These are phyloP conservation scores for Lachnellula willkommii DNA, from an alignment of 2,329 filamentous ascomycete genomes.

Conservation along the genomic window DNA sequence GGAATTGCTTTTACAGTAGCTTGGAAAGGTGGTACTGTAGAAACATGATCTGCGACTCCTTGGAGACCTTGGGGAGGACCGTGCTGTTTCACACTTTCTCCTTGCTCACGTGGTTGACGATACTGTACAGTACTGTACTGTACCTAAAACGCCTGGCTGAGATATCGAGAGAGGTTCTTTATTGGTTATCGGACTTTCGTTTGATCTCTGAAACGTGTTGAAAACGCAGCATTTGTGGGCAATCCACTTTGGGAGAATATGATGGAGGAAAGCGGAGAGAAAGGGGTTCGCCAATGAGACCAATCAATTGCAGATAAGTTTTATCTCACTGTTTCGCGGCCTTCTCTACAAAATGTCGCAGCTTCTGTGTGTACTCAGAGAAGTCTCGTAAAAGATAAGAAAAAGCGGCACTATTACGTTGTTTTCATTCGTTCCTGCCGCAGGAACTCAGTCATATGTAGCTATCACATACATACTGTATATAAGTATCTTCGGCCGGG, in stretches of 20 bases:
- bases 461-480: no score
- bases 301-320: not conserved
- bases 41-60: not conserved
- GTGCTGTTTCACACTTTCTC: not conserved
- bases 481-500: no score
- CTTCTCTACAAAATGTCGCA: no score
- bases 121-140: no score
- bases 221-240: not conserved
- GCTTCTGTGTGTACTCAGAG: no score
- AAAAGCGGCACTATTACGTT: no score
- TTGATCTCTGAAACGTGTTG: not conserved
- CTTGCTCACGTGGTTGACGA: not conserved
- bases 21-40: slow-evolving; percentile 27
- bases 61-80: not conserved
- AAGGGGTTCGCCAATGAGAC: not conserved
- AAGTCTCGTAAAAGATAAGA: no score
- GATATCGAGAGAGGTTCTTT: not conserved
- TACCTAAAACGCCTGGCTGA: not conserved
- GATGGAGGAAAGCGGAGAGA: not conserved
- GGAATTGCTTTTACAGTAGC: slow-evolving; percentile 37
- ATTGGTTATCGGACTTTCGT: not conserved
- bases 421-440: no score
- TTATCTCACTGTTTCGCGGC: no score
- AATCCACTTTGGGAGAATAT: not conserved
- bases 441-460: no score